Percentiles rank a stretch among this genome's conserved stretches.
Conservation (phyloP, 768 basidiomycete species). For the Lactifluus rugatus region DNA sequence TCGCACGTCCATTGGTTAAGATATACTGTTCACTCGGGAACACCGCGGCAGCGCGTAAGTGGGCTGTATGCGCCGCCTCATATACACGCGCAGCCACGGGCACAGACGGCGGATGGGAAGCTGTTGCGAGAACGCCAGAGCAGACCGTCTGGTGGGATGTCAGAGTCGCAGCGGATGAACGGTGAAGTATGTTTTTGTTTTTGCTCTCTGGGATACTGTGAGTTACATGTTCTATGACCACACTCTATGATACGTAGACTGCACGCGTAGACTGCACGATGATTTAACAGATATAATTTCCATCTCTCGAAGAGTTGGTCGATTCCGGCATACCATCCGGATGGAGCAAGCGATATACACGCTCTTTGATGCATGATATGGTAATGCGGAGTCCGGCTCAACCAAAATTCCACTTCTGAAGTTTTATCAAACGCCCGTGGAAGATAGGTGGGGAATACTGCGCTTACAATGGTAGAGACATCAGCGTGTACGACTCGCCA, state of each 20-base stretch:
- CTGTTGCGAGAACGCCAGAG: conserved; percentile 6
- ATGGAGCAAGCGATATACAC: background rate
- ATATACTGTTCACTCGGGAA: conserved; percentile 2
- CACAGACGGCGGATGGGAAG: conserved; percentile 12
- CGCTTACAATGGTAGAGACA: background rate
- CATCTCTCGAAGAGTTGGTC: background rate
- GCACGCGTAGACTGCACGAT: too few relatives aligned
- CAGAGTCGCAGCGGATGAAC: background rate
- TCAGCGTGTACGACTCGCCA: too few relatives aligned
- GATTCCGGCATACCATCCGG: background rate
- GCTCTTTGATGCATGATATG: background rate
- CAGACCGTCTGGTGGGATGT: conserved; percentile 10
- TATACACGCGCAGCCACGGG: conserved; percentile 7
- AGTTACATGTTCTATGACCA: background rate
- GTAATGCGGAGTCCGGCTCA: background rate
- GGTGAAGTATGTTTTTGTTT: background rate
- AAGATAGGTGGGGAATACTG: background rate
- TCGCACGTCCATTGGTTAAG: conserved; percentile 1
- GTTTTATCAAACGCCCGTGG: background rate
- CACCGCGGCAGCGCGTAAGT: background rate
- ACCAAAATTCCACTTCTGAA: background rate
- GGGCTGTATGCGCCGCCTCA: conserved; percentile 12
- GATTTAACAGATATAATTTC: background rate
- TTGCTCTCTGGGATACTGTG: background rate
- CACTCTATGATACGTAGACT: background rate